phyloP scores from a whole-genome alignment of 768 basidiomycete species.

The Podaxis carcinomalis region DNA sequence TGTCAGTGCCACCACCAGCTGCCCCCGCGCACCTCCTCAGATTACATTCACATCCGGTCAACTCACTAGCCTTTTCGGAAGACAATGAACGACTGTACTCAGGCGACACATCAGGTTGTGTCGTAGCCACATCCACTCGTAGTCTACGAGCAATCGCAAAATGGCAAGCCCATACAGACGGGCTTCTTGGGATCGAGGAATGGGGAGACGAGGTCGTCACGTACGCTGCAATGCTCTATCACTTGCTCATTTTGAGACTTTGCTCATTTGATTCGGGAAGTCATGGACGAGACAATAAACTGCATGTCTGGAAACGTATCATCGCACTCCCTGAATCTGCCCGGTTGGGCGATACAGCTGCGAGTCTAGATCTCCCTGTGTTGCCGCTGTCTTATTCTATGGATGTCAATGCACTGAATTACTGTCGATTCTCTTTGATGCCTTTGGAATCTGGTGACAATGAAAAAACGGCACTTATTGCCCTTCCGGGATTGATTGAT shows the following conservation, averaged over 20 bases:
- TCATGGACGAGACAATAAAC: constrained; percentile 82
- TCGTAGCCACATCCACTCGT: constrained; percentile 71
- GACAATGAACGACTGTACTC: constrained; percentile 84
- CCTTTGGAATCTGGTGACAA: constrained; percentile 9
- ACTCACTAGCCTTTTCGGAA: constrained; percentile 54
- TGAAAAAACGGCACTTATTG: constrained; percentile 49
- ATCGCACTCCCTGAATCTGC: constrained; percentile 37
- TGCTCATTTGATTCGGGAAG: constrained; percentile 30
- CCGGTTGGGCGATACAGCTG: constrained; percentile 55
- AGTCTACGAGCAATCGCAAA: constrained; percentile 66
- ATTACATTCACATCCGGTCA: constrained; percentile 62
- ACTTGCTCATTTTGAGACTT: background rate
- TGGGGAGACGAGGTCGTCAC: constrained; percentile 66
- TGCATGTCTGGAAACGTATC: constrained; percentile 67
- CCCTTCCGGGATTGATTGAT: constrained; percentile 85
- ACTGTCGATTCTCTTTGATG: constrained; percentile 82
- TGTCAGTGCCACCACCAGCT: constrained; percentile 33
- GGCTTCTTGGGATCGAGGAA: constrained; percentile 77
- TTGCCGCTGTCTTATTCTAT: constrained; percentile 63
- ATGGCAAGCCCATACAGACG: constrained; percentile 79
- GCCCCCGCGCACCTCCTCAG: constrained; percentile 75
- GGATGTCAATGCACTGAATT: constrained; percentile 92
- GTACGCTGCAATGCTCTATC: constrained; percentile 42
- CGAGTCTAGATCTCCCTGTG: constrained; percentile 39
- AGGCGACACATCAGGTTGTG: constrained; percentile 76